A percentile compares a stretch with the other conserved stretches of the same genome.
Evolutionary conservation across 75 land plant genomes (phyloP).

Genomic region (Isoetes taiwanensis): DNA sequence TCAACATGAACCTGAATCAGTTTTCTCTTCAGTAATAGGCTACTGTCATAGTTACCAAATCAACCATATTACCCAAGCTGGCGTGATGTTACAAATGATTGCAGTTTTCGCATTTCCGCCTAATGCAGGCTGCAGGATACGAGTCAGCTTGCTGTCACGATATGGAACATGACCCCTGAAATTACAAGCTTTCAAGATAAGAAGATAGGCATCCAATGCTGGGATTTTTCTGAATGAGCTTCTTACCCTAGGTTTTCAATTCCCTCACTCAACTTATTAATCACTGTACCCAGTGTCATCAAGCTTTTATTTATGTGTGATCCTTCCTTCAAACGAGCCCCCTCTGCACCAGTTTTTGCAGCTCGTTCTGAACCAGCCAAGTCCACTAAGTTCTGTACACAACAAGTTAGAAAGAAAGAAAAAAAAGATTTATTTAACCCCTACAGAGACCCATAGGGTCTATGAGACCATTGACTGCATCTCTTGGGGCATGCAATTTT

Average conservation of each 20-base stretch:
- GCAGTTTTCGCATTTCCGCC: constrained; percentile 99
- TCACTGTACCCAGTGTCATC: constrained; percentile 6
- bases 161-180: constrained; percentile 87
- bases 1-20: constrained; percentile 77
- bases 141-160: constrained; percentile 93
- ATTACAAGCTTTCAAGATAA: too few relatives aligned
- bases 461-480: too few relatives aligned
- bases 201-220: too few relatives aligned
- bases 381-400: constrained; percentile 4
- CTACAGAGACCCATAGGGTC: too few relatives aligned
- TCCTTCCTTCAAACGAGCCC: constrained; percentile 5
- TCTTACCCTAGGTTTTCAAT: not conserved
- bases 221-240: too few relatives aligned
- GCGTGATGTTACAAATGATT: constrained; percentile 93
- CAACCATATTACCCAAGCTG: constrained; percentile 62
- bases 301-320: constrained; percentile 7
- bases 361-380: constrained; percentile 5
- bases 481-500: too few relatives aligned
- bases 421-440: too few relatives aligned
- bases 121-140: constrained; percentile 90
- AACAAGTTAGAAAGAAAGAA: too few relatives aligned
- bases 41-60: not conserved
- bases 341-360: constrained; percentile 4
- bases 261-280: constrained; percentile 3
- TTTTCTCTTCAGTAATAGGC: too few relatives aligned